Evolutionary conservation across 2,329 filamentous ascomycete species (phyloP), one percentile per base, ranked within the genome.

Genomic region (Coniochaeta sp.): DNA sequence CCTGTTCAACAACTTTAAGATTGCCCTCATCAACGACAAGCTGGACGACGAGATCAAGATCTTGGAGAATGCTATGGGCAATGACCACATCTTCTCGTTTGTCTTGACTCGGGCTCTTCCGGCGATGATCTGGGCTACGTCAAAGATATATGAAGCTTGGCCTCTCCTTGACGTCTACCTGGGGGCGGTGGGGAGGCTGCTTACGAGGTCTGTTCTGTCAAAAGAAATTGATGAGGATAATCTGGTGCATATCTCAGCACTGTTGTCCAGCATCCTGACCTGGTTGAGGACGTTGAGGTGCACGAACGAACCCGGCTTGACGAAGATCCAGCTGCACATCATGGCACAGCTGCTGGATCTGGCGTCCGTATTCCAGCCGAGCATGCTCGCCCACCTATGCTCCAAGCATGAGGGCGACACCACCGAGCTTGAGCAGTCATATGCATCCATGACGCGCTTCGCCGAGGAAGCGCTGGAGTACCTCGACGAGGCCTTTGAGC

Each of bases 1-100:
- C 52, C 67, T 83, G 2, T 76, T 75, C 59, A 78, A 78, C 57
- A 81, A 76, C 61, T 80, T 81, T 60, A 81, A 81, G 59, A 65
- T 76, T 50, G 76, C 78, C 0, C 61, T 83, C 3, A 70, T 71
- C 40, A 76, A 76, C 52, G 67, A 73, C 52, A 72, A 69, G 49
- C 66, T 82, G n/a, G 60, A 60, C 6, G 69, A 74, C 6, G 76
- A 82, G 58, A 63, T 69, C 26, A 57, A 52, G 5, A 72, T 81
- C 49, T 58, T 83, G 18, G 64, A 64, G 31, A 67, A 67, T 51
- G 76, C 75, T n/a, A 74, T 82, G 73, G 65, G 61, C n/a, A 69
- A 76, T 35, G 46, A 54, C 6, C 58, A 69, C 31, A 70, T 83
- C 22, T 59, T 73, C 42, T 61, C 62, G 0, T 83, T 82, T 55